Conservation (phyloP, 73 alveolate species). For the Loxodes magnus region DNA sequence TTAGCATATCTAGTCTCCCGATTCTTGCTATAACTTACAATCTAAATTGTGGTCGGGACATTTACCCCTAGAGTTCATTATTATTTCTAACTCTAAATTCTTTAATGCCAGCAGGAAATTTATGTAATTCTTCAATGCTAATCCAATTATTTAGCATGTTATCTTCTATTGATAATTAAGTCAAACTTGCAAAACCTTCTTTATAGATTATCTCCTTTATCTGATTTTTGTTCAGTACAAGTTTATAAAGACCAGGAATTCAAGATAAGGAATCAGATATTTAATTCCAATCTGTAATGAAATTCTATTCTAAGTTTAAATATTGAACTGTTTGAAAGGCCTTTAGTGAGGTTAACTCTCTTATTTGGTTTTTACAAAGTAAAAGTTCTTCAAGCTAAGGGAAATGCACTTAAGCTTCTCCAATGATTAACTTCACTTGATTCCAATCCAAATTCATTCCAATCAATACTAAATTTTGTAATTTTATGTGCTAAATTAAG, state of each 20-base stretch:
- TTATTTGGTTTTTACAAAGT: conserved; percentile 27
- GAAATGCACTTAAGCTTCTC: too few relatives aligned
- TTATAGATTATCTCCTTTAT: conserved; percentile 14
- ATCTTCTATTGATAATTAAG: conserved; percentile 25
- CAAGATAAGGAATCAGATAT: conserved; percentile 11
- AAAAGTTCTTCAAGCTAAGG: conserved; percentile 39
- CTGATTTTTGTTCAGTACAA: conserved; percentile 26
- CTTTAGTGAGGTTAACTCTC: conserved; percentile 14
- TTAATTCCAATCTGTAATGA: conserved; percentile 25
- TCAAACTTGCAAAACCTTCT: conserved; percentile 26
- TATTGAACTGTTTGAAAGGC: conserved; percentile 23
- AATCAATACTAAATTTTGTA: conserved; percentile 34
- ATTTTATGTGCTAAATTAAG: neutral
- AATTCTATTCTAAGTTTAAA: conserved; percentile 39
- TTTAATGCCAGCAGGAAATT: conserved; percentile 15
- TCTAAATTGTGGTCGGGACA: neutral
- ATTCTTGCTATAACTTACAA: conserved; percentile 15
- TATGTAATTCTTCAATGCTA: conserved; percentile 19
- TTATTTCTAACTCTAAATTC: conserved; percentile 25
- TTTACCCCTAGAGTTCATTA: conserved; percentile 15
- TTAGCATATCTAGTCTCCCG: conserved; percentile 16
- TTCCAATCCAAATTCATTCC: conserved; percentile 49
- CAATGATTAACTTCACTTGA: conserved; percentile 25
- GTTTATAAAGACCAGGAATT: conserved; percentile 14
- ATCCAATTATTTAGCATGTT: conserved; percentile 30